Evolutionary conservation across 306 rosid genomes (phyloP).

Genomic region (Fragaria ananassa): DNA sequence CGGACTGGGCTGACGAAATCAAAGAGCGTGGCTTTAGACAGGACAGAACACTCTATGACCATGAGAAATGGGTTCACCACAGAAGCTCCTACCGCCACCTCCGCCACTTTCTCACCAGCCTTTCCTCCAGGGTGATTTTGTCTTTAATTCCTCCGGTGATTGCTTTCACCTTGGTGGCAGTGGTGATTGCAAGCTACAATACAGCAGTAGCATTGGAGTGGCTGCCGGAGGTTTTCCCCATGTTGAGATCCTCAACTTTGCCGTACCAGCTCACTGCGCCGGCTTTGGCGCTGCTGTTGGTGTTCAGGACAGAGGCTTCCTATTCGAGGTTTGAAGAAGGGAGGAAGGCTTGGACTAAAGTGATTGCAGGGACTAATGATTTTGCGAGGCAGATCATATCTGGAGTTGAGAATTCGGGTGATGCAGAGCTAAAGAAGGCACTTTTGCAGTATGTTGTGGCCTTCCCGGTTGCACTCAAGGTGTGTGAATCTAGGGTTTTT

Average conservation of each 20-base stretch:
- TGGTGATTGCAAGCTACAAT: conserved; percentile 59
- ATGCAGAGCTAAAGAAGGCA: conserved; percentile 52
- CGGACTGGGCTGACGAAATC: conserved; percentile 74
- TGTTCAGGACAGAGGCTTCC: conserved; percentile 86
- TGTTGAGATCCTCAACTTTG: conserved; percentile 55
- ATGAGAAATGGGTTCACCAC: conserved; percentile 63
- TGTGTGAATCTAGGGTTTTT: conserved; percentile 5
- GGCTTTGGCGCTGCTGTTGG: conserved; percentile 76
- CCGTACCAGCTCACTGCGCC: conserved; percentile 91
- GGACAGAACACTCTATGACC: conserved; percentile 53
- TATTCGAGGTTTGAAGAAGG: conserved; percentile 80
- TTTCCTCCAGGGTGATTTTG: conserved; percentile 73
- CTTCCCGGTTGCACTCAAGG: conserved; percentile 79
- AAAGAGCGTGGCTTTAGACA: conserved; percentile 70
- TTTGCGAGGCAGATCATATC: conserved; percentile 57
- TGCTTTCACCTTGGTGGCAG: conserved; percentile 58
- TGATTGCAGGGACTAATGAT: conserved; percentile 62
- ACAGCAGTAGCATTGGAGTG: conserved; percentile 40
- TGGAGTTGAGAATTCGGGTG: conserved; percentile 29
- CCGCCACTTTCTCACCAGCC: conserved; percentile 69
- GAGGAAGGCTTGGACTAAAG: conserved; percentile 77
- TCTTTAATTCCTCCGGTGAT: conserved; percentile 76
- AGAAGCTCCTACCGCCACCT: conserved; percentile 84
- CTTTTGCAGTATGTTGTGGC: conserved; percentile 74
- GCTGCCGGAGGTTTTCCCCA: conserved; percentile 57